phyloP scores from a whole-genome alignment of 345 rosid species.

The Nephelium lappaceum region DNA sequence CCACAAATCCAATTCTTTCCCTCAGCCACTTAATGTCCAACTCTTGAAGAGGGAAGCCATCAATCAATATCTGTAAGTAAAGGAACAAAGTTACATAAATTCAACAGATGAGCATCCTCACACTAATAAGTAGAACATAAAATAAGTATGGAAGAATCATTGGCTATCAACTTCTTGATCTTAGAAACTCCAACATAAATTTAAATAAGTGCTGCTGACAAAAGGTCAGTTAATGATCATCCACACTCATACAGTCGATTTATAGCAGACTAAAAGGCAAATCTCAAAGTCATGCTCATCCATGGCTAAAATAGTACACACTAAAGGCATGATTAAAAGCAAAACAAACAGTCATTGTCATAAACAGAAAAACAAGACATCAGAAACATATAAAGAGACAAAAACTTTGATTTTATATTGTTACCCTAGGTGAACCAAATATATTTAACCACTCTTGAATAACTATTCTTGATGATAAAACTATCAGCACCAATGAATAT shows the following conservation, averaged over 20 bases:
- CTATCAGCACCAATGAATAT: not conserved
- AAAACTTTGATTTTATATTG: not conserved
- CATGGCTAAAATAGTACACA: not conserved
- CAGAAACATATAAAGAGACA: not conserved
- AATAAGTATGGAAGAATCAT: not conserved
- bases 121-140: not conserved
- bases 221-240: not conserved
- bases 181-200: not conserved
- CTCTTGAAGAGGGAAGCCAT: slow-evolving; percentile 74
- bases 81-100: slow-evolving; percentile 5
- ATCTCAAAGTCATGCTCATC: not conserved
- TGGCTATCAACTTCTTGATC: not conserved
- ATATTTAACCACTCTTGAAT: not conserved
- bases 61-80: slow-evolving; percentile 69
- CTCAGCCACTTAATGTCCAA: slow-evolving; percentile 91
- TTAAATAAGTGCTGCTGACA: not conserved
- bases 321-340: not conserved
- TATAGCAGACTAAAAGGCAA: not conserved
- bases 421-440: not conserved
- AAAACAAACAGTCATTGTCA: not conserved
- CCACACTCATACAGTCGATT: not conserved
- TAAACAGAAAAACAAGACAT: slow-evolving; percentile 8
- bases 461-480: not conserved
- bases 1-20: slow-evolving; percentile 84
- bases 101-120: not conserved